Evolutionary conservation across 2,329 filamentous ascomycete species (phyloP).

Genomic region (Pseudodiploospora longispora): DNA sequence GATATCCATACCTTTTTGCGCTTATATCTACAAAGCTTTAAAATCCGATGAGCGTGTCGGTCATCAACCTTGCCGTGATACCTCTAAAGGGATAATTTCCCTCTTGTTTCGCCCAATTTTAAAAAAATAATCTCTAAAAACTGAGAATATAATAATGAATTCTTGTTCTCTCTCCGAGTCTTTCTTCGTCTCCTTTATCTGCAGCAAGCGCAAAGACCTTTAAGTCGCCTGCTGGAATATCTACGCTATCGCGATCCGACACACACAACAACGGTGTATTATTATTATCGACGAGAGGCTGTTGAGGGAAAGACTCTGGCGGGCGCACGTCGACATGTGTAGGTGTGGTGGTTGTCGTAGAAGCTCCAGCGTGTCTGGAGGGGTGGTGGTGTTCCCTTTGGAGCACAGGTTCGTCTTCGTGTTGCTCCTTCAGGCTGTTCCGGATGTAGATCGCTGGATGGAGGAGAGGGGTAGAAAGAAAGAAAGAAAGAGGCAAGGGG

Average conservation of each 20-base stretch:
- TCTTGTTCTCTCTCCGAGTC: slow-evolving; percentile 30
- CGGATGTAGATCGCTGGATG: slow-evolving; percentile 1
- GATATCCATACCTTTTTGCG: too few species aligned
- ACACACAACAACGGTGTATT: slow-evolving; percentile 30
- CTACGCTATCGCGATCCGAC: slow-evolving; percentile 32
- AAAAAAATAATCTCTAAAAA: neutral
- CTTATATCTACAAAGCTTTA: neutral
- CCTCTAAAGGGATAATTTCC: slow-evolving; percentile 5
- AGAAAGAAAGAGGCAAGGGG: neutral
- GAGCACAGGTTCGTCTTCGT: too few species aligned
- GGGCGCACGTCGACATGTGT: slow-evolving; percentile 13
- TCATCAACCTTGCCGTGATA: neutral
- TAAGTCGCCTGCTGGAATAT: slow-evolving; percentile 50
- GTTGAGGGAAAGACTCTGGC: slow-evolving; percentile 4
- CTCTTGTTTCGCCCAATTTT: neutral
- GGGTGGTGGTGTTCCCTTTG: too few species aligned
- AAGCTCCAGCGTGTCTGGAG: too few species aligned
- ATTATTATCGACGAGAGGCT: slow-evolving; percentile 18
- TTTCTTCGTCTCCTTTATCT: slow-evolving; percentile 43
- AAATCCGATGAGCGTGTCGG: slow-evolving; percentile 3
- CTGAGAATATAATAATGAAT: slow-evolving; percentile 1
- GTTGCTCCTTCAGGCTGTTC: too few species aligned
- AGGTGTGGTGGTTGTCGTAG: too few species aligned
- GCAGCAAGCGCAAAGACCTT: slow-evolving; percentile 59
- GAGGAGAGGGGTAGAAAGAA: neutral